Evolutionary conservation across 2,329 filamentous ascomycete genomes (phyloP), one percentile per base, ranked within the genome.

Genomic region (Diaporthe helianthi): DNA sequence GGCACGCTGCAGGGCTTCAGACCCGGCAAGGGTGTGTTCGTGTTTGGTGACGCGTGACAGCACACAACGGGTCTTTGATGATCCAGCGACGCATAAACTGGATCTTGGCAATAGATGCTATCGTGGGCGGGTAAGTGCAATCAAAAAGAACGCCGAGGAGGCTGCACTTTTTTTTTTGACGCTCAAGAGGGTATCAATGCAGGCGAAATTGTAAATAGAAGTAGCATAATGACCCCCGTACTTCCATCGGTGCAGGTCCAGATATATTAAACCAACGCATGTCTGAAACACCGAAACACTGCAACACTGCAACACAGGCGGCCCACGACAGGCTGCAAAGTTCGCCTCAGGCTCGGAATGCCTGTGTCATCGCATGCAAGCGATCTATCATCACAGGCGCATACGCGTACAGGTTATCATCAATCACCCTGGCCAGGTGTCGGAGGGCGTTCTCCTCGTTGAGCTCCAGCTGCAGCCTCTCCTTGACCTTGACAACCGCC

Each of bases 371-470:
- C 75, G 95, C 94, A 82, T 99, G 96, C 74, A 98, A 83, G 75
- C 93, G 90, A 83, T 99, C 96, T 83, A 99, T 98, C 47, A 98
- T 92, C 4, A 97, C 93, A 0, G 94, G 94, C 74, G 97, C 94
- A 75, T 97, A 90, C 55, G 94, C 94, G 79, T 93, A 94, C 72
- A 96, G 86, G 72, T 93, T 95, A 78, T 97, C 94, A 74, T 96
- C 93, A 77, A 99, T 97, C 70, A 98, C 86, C 72, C 92, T 88
- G 75, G 97, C 94, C 78, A 98, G 92, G 78, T 95, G 90, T 63
- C 92, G 83, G 70, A 97, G 92, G 1, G 96, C 95, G 76, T 98
- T 95, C 77, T 97, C 94, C 79, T 99, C 96, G 58, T 86, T 92
- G 78, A 97, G 87, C 77, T 97, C 95, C 61, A 99, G 80, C 80